Evolutionary conservation across 768 basidiomycete species (phyloP), one percentile per base, ranked within the genome.

Genomic region (Amanita muscaria): DNA sequence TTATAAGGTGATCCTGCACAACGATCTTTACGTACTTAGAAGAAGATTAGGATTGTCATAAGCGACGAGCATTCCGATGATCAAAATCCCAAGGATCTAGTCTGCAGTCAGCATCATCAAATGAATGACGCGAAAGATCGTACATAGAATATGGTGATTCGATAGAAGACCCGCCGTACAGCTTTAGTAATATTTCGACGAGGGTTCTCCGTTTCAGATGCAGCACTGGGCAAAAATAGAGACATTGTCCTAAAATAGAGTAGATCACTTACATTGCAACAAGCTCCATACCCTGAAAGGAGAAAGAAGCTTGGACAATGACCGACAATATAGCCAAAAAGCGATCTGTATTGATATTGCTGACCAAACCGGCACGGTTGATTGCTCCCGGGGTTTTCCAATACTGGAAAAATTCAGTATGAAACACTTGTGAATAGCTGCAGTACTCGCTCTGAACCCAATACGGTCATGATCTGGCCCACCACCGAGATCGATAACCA

Each of bases 11-110:
- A 30, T 24, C 46, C 15, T 23, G 42, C 31, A n/a, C 6, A 31
- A 11, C 9, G 5, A 8, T n/a, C n/a, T n/a, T 42, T 31, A 42
- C 53, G 34, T 48, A 62, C 65, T 49, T 44, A 62, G 56, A 31
- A 82, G 67, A 32, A 88, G 65, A 10, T 61, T 56, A 0, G 60
- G 56, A 57, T 89, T 79, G 54, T 80, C 66, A 51, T 72, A 84
- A 1, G 84, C 76, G 34, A 92, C 83, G 32, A 89, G 69, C 80
- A 91, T 79, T 47, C 87, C 86, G 30, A 83, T 78, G 57, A 84
- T 75, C 44, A 87, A 56, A 46, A 86, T 70, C 24, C 83, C 84
- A 39, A 85, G 65, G 49, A 87, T 71, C 76, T 80, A n/a, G n/a
- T n/a, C n/a, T 24, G 12, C 23, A 2, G 32, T n/a, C 14, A 9